Evolutionary conservation across 1,139 yeast species (phyloP), one percentile per base, ranked within the genome.

Genomic region (Yamadazyma conglobata): DNA sequence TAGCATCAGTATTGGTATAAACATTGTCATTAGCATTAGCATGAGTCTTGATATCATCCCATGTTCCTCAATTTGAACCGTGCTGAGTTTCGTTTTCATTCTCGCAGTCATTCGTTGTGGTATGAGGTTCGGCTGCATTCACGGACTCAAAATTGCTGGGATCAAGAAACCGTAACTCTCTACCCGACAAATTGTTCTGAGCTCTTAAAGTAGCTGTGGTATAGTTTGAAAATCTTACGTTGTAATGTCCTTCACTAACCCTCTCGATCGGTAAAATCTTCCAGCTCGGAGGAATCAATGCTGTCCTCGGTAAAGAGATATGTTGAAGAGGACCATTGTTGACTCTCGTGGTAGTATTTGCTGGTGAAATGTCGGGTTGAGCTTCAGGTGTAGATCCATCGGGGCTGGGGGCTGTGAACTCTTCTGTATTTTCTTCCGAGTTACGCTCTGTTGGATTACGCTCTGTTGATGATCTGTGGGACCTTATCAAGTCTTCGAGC

Each of bases 211-310:
- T 33, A 10, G 52, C 59, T 23, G 39, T 30, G 19, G 39, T 38
- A 13, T 22, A 15, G 6, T 34, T 38, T 3, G 60, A 54, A 25
- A 52, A 33, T 19, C 39, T 38, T 5, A 58, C 56, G n/a, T 31
- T 36, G 32, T 52, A 58, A 15, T 37, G 37, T 2, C 17, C 32
- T 5, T 32, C 38, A 9, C 35, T 39, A 4, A 35, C 34, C 15
- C 31, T 32, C 23, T 42, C 40, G 6, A 60, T 31, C 2, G 70
- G 70, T 13, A 63, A 35, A 5, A 59, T 23, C 1, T 55, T 44
- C 68, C 69, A 62, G 25, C 54, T 54, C 2, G 64, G 64, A 5
- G 70, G 70, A 8, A 60, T 31, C 3, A 58, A 25, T 2, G 64
- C 60, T 19, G 42, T 45, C 3, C 39, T 33, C 3, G 65, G 64